Evolutionary conservation across 306 rosid species (phyloP).

Genomic region (Purshia tridentata): DNA sequence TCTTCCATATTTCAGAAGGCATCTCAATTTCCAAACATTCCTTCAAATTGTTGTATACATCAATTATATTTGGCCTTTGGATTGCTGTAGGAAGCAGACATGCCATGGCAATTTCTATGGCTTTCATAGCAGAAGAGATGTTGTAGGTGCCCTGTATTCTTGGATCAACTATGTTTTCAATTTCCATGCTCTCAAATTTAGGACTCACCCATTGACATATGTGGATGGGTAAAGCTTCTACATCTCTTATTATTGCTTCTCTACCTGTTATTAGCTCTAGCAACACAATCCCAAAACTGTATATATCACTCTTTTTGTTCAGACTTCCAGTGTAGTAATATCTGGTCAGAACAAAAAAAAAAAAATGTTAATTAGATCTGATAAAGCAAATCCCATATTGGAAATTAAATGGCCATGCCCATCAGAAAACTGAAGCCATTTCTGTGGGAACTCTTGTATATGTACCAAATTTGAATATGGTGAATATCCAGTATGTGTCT

Average conservation of each 20-base stretch:
- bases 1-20: background rate
- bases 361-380: background rate
- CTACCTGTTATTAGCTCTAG: constrained; percentile 29
- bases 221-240: background rate
- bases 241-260: constrained; percentile 12
- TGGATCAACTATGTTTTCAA: constrained; percentile 25
- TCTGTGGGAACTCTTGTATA: too few relatives aligned
- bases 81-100: constrained; percentile 15
- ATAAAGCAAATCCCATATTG: too few relatives aligned
- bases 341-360: background rate
- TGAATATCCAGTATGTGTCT: too few relatives aligned
- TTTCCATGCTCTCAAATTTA: constrained; percentile 13
- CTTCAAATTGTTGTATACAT: constrained; percentile 18
- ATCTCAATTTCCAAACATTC: constrained; percentile 26
- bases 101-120: constrained; percentile 21
- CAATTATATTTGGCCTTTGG: constrained; percentile 24
- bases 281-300: constrained; percentile 30
- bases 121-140: constrained; percentile 17
- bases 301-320: constrained; percentile 27
- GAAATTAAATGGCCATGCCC: too few relatives aligned
- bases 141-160: constrained; percentile 17
- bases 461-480: too few relatives aligned
- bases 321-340: constrained; percentile 20
- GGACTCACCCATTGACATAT: constrained; percentile 29
- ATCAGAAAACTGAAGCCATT: too few relatives aligned